Percentiles rank a stretch among this genome's conserved stretches.
These are phyloP conservation scores for Amaranthus hypochondriacus DNA, from an alignment of 148 eudicot genomes.

Conservation along the genomic window DNA sequence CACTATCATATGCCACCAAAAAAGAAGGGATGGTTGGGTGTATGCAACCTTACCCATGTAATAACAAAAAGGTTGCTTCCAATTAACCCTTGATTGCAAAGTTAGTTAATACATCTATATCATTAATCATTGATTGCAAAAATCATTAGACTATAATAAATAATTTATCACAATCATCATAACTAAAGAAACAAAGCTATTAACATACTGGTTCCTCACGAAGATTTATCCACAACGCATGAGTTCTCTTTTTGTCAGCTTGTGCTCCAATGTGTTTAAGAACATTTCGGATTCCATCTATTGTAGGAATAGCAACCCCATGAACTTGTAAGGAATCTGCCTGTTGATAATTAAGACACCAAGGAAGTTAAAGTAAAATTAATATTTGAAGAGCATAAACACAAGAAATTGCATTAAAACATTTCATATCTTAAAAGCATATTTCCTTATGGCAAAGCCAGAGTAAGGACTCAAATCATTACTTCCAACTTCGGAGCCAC, in stretches of 20 bases:
- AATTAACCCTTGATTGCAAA: no score
- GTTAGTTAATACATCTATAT: no score
- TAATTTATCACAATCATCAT: not conserved
- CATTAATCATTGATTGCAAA: not conserved
- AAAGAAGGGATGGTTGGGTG: no score
- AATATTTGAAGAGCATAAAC: not conserved
- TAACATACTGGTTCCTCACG: constrained; percentile 88
- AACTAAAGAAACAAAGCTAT: not conserved
- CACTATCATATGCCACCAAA: no score
- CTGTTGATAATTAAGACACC: constrained; percentile 28
- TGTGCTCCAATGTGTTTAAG: constrained; percentile 68
- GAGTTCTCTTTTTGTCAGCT: constrained; percentile 36
- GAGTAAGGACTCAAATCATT: no score
- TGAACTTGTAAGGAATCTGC: constrained; percentile 77
- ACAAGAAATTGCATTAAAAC: no score
- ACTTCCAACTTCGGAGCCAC: not conserved
- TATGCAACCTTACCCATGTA: no score
- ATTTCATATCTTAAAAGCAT: not conserved
- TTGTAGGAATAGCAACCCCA: constrained; percentile 94
- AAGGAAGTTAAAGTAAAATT: not conserved
- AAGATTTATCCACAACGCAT: constrained; percentile 83
- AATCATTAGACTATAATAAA: not conserved
- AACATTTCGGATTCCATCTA: constrained; percentile 77
- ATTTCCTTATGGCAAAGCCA: no score
- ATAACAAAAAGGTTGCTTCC: no score